These are phyloP conservation scores for Phytophthora capsici DNA, from an alignment of 352 stramenopile species.

Conservation along the genomic window DNA sequence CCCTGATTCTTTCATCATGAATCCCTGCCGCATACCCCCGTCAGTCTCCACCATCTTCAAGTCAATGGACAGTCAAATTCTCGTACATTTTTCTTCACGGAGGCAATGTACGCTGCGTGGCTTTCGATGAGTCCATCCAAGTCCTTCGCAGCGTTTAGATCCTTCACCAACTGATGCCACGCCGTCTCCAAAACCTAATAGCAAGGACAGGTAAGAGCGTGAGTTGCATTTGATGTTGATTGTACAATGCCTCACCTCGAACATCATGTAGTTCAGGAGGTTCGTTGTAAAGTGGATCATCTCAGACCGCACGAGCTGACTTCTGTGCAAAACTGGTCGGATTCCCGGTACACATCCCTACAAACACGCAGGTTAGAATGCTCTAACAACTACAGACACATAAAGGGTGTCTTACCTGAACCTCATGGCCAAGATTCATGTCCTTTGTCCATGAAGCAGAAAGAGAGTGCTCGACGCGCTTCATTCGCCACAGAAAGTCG, in stretches of 20 bases:
- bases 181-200: slow-evolving; percentile 89
- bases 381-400: neutral
- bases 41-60: slow-evolving; percentile 1
- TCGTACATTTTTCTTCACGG: slow-evolving; percentile 88
- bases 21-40: slow-evolving; percentile 53
- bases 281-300: slow-evolving; percentile 99
- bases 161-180: slow-evolving; percentile 93
- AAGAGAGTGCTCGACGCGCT: slow-evolving; percentile 92
- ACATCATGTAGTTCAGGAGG: slow-evolving; percentile 99
- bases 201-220: neutral
- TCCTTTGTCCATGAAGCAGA: slow-evolving; percentile 97
- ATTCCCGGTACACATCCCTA: slow-evolving; percentile 69
- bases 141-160: slow-evolving; percentile 90
- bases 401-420: slow-evolving; percentile 61
- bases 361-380: slow-evolving; percentile 7
- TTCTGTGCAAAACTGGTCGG: slow-evolving; percentile 87
- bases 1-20: slow-evolving; percentile 82
- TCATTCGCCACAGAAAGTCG: slow-evolving; percentile 90
- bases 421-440: slow-evolving; percentile 95
- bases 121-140: slow-evolving; percentile 96
- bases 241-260: slow-evolving; percentile 76
- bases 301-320: slow-evolving; percentile 95
- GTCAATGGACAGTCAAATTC: neutral
- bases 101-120: slow-evolving; percentile 95
- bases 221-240: neutral